Base-by-base conservation (phyloP, 352 stramenopile genomes). In the Globisporangium rhizosaccharum region DNA sequence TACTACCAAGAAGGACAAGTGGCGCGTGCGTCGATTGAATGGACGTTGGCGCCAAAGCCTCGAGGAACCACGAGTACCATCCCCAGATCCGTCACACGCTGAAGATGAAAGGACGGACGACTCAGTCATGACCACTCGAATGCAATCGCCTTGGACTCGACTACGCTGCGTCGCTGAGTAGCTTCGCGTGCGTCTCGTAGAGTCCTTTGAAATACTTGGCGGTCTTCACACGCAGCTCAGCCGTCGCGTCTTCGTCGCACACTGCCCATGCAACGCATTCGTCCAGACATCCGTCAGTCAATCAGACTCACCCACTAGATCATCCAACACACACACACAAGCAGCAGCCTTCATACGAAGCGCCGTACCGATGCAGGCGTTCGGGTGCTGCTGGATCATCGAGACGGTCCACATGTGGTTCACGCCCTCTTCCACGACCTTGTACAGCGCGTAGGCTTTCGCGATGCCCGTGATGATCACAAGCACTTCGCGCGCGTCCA, bases 331-430 rank as follows among this genome's bases (percentile, higher is more conserved):
- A 53, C 25, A 50, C 20, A 3, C 25, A 56, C 14, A 5, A 42
- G 51, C 25, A 14, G 12, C 39, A 37, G 18, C 23, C 25, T 41
- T 12, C 12, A 36, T 23, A 15, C 6, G 2, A 26, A 50, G n/a
- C 25, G 5, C 55, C 59, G 53, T 57, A 88, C 78, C 79, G 56
- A 96, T 94, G 68, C 78, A 87, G 12, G 83, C 77, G 44, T 88
- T 88, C 20, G 77, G 72, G 63, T 96, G 87, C 56, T 85, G 69
- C 73, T 96, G 87, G 57, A 96, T 82, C 62, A 83, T 80, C 6
- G 82, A 94, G 42, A 96, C 87, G 14, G 87, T 96, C 87, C 87
- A 96, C 87, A 96, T 96, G 75, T 96, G 87, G 62, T 90, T 94
- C 25, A 96, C 78, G 56, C 87, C 87, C 55, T 96, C 85, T 57